Evolutionary conservation across 148 eudicot species (phyloP).

Genomic region (Chenopodium suecicum): DNA sequence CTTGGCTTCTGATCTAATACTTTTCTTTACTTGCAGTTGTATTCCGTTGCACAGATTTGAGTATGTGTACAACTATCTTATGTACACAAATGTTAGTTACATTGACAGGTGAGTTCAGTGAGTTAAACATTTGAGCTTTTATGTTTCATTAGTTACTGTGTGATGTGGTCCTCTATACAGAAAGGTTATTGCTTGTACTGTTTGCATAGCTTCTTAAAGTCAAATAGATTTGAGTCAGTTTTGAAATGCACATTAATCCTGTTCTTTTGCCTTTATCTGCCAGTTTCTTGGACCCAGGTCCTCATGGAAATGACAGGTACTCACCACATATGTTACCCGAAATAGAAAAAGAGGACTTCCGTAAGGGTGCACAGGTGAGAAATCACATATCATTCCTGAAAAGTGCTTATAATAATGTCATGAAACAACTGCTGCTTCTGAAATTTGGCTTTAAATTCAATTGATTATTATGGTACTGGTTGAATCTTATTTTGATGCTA

Average conservation of each 20-base stretch:
- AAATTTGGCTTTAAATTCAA: background rate
- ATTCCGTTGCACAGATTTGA: conserved; percentile 85
- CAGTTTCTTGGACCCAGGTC: conserved; percentile 98
- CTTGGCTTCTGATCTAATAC: conserved; percentile 14
- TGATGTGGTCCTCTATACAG: background rate
- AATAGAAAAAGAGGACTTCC: conserved; percentile 73
- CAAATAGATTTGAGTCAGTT: background rate
- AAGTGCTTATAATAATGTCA: background rate
- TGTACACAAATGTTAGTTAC: conserved; percentile 84
- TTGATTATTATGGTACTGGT: background rate
- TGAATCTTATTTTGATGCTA: background rate
- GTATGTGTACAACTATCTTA: conserved; percentile 79
- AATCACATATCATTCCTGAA: background rate
- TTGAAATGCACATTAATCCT: background rate
- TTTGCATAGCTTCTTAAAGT: background rate
- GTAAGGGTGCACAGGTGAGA: conserved; percentile 94
- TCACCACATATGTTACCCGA: conserved; percentile 87
- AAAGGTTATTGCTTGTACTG: background rate
- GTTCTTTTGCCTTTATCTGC: conserved; percentile 21
- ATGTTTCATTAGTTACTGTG: background rate
- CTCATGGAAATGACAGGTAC: conserved; percentile 92
- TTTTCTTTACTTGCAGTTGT: conserved; percentile 64
- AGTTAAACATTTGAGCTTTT: background rate
- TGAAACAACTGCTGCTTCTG: background rate
- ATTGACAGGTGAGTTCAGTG: conserved; percentile 64